A percentile compares a stretch with the other conserved stretches of the same genome.
Conservation (phyloP, 495 filamentous ascomycete genomes). For the Staphylotrichum tortipilum region DNA sequence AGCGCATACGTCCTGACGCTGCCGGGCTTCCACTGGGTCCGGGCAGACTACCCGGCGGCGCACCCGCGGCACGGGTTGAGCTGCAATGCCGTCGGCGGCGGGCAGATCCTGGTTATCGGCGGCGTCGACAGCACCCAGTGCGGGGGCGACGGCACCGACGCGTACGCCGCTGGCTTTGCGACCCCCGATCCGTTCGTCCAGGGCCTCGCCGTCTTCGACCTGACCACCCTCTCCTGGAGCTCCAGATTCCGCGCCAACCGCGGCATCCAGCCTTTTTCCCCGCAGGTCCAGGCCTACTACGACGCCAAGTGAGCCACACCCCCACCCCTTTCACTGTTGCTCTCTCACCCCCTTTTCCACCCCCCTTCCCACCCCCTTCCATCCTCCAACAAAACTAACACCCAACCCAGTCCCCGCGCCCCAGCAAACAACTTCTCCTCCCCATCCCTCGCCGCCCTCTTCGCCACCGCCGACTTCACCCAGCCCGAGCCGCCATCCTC, state of each 20-base stretch:
- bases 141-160: neutral
- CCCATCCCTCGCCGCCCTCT: conserved; percentile 1
- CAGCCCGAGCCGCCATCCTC: neutral
- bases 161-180: conserved; percentile 10
- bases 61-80: conserved; percentile 15
- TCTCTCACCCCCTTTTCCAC: neutral
- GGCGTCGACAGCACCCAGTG: conserved; percentile 17
- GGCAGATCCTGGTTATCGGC: conserved; percentile 19
- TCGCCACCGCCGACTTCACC: conserved; percentile 4
- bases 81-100: conserved; percentile 16
- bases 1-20: conserved; percentile 20
- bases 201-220: conserved; percentile 17
- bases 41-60: conserved; percentile 13
- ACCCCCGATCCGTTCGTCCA: conserved; percentile 16
- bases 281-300: conserved; percentile 12
- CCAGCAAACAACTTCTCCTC: conserved; percentile 7
- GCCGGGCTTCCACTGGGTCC: conserved; percentile 19
- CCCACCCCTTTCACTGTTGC: neutral
- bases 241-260: conserved; percentile 3
- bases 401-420: conserved; percentile 3
- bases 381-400: neutral
- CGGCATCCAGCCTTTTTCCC: conserved; percentile 2
- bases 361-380: neutral
- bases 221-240: conserved; percentile 8
- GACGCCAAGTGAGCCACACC: conserved; percentile 12